Percentiles rank a stretch among this genome's conserved stretches.
Evolutionary conservation across 176 grass and related monocot genomes (phyloP).

Genomic region (Aegilops bicornis): DNA sequence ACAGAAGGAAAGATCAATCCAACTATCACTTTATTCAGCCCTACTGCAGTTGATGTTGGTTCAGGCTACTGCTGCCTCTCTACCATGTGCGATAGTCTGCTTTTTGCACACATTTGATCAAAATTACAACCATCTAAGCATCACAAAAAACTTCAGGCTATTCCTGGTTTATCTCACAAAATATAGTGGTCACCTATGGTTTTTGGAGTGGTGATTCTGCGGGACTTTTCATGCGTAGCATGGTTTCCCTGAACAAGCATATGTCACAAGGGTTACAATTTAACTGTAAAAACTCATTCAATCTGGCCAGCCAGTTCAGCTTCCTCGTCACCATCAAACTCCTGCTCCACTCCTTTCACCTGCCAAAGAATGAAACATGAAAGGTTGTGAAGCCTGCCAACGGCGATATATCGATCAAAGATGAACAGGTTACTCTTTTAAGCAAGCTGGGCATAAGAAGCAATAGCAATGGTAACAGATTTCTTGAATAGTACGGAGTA

Average conservation of each 20-base stretch:
- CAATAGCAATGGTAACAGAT: neutral
- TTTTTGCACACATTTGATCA: constrained; percentile 21
- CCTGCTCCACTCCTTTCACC: constrained; percentile 96
- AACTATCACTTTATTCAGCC: constrained; percentile 31
- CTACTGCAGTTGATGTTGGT: constrained; percentile 26
- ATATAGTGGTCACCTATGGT: constrained; percentile 16
- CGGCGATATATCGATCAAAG: neutral
- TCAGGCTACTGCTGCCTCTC: neutral
- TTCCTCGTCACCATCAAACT: constrained; percentile 79
- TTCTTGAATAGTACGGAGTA: neutral
- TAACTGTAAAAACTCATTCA: constrained; percentile 28
- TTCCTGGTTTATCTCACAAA: neutral
- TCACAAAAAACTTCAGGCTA: constrained; percentile 3
- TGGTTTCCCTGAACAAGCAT: neutral
- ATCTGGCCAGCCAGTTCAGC: constrained; percentile 56
- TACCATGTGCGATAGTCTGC: constrained; percentile 6
- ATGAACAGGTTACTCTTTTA: constrained; percentile 2
- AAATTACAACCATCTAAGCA: neutral
- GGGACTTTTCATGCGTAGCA: neutral
- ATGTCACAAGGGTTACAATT: neutral
- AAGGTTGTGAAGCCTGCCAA: neutral
- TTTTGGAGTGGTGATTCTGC: neutral
- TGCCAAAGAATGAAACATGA: constrained; percentile 26
- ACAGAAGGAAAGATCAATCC: constrained; percentile 12
- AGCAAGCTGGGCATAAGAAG: neutral